phyloP scores from a whole-genome alignment of 2,329 filamentous ascomycete species.

The Emergomyces pasteurianus region DNA sequence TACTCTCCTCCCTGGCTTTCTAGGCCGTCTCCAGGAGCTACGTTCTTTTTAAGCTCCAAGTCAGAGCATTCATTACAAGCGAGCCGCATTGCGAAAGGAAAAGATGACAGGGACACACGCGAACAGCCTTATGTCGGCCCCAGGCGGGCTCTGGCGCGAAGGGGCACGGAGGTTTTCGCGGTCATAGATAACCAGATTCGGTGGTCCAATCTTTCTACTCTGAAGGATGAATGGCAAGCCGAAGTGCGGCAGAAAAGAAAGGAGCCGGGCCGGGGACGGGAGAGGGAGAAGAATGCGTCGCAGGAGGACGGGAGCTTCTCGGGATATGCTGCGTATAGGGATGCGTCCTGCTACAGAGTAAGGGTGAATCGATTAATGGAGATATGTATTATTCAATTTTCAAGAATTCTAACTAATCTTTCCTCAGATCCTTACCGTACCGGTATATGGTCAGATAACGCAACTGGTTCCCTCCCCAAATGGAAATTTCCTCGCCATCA shows the following conservation, averaged over 20 bases:
- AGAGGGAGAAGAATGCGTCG: background rate
- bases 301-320: conserved; percentile 5
- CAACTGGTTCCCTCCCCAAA: conserved; percentile 78
- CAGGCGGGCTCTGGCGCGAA: conserved; percentile 56
- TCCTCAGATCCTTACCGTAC: conserved; percentile 58
- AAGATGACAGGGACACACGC: conserved; percentile 20
- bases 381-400: background rate
- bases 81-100: conserved; percentile 14
- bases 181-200: conserved; percentile 81
- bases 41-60: conserved; percentile 55
- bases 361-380: background rate
- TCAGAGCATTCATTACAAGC: conserved; percentile 22
- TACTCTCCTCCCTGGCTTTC: conserved; percentile 84
- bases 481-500: conserved; percentile 67
- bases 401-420: conserved; percentile 33
- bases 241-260: conserved; percentile 23
- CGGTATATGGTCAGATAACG: conserved; percentile 68
- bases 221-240: conserved; percentile 54
- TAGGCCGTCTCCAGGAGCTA: conserved; percentile 61
- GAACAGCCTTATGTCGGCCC: conserved; percentile 26
- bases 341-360: background rate
- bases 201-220: conserved; percentile 71
- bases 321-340: background rate
- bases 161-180: conserved; percentile 80
- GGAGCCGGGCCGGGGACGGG: conserved; percentile 14